phyloP scores from a whole-genome alignment of 2,329 filamentous ascomycete species.

The Huntiella decipiens region DNA sequence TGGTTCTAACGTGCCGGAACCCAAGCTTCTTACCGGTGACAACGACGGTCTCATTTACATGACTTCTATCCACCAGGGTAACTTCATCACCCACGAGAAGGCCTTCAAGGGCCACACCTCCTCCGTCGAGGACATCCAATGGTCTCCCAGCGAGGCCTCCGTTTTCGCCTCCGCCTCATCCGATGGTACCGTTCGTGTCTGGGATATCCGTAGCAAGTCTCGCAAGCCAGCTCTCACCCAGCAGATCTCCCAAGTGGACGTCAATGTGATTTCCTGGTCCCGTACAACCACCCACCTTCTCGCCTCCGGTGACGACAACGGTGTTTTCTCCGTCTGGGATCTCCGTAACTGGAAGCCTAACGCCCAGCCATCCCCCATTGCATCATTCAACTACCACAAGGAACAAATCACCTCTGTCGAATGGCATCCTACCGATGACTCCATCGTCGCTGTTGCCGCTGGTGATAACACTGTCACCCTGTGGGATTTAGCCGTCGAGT shows the following conservation, averaged over 20 bases:
- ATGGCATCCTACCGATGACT: constrained; percentile 96
- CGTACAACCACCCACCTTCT: constrained; percentile 73
- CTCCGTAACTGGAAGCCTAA: constrained; percentile 72
- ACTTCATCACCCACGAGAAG: constrained; percentile 72
- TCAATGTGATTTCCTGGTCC: constrained; percentile 96
- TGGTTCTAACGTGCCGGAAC: constrained; percentile 35
- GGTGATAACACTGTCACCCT: constrained; percentile 88
- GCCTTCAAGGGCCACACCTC: constrained; percentile 68
- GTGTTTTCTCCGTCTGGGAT: constrained; percentile 92
- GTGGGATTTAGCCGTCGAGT: constrained; percentile 91
- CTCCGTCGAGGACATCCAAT: constrained; percentile 88
- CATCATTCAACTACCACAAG: constrained; percentile 85
- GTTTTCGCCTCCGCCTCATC: constrained; percentile 89
- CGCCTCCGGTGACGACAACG: constrained; percentile 82
- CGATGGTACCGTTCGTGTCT: constrained; percentile 88
- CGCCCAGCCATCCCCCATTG: constrained; percentile 56
- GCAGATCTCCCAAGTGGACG: constrained; percentile 64
- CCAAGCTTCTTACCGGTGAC: constrained; percentile 81
- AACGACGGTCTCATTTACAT: constrained; percentile 76
- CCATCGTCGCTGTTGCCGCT: constrained; percentile 77
- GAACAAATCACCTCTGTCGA: constrained; percentile 91
- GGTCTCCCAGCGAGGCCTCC: constrained; percentile 81
- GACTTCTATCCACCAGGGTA: constrained; percentile 71
- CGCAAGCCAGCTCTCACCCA: constrained; percentile 76
- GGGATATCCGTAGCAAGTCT: constrained; percentile 85